These are phyloP conservation scores for Diaporthe sp. DNA, from an alignment of 2,329 filamentous ascomycete genomes.

Conservation along the genomic window DNA sequence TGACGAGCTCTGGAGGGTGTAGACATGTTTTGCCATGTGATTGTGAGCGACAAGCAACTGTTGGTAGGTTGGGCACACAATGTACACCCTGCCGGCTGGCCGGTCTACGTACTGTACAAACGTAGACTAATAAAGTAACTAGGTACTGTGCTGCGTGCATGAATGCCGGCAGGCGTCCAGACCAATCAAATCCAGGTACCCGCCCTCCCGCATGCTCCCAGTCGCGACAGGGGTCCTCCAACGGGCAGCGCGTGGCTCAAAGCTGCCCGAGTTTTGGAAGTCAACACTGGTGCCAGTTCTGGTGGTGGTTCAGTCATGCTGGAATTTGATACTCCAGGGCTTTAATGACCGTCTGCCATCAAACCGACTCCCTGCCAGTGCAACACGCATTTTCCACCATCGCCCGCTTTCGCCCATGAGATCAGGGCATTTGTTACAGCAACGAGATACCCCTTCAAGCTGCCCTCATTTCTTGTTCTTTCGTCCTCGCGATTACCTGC, in stretches of 20 bases:
- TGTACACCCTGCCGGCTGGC: not conserved
- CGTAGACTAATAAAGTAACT: not conserved
- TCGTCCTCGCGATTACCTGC: slow-evolving; percentile 17
- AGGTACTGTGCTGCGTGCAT: slow-evolving; percentile 1
- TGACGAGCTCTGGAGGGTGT: not conserved
- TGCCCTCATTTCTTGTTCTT: slow-evolving; percentile 41
- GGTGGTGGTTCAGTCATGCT: slow-evolving; percentile 33
- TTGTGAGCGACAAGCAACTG: not conserved
- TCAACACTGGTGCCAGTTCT: slow-evolving; percentile 36
- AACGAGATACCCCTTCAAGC: slow-evolving; percentile 38
- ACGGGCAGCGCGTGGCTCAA: slow-evolving; percentile 33
- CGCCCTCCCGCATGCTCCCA: slow-evolving; percentile 29
- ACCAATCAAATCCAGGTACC: slow-evolving; percentile 33
- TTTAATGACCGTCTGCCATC: slow-evolving; percentile 20
- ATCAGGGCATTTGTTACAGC: slow-evolving; percentile 35
- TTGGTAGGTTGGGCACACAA: slow-evolving; percentile 11
- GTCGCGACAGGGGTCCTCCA: slow-evolving; percentile 43
- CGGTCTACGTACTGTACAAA: not conserved
- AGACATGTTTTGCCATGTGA: slow-evolving; percentile 22
- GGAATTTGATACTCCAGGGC: slow-evolving; percentile 25
- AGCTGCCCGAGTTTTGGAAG: slow-evolving; percentile 37
- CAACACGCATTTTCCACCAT: slow-evolving; percentile 29
- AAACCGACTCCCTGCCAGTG: slow-evolving; percentile 14
- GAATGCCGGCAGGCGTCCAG: slow-evolving; percentile 9
- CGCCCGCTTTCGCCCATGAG: slow-evolving; percentile 25